Percentiles rank a stretch among this genome's conserved stretches.
Conservation (phyloP, 1,284 basidiomycete species). For the Puccinia hordei region DNA sequence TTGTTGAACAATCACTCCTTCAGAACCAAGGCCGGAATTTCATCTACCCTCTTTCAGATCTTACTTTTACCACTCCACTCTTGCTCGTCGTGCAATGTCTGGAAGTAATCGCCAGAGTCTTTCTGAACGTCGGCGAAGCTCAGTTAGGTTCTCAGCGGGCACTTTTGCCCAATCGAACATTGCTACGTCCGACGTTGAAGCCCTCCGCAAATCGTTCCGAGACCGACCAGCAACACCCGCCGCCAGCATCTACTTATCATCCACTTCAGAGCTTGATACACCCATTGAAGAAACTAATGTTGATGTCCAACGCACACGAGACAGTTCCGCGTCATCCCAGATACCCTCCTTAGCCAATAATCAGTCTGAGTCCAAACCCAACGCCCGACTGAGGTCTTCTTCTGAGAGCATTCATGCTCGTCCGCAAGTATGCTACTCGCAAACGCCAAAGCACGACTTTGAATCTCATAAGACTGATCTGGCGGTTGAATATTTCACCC, state of each 20-base stretch:
- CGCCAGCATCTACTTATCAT: conserved; percentile 39
- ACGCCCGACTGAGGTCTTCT: neutral
- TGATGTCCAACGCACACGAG: neutral
- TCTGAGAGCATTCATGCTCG: conserved; percentile 3
- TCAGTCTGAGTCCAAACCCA: neutral
- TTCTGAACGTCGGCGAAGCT: conserved; percentile 28
- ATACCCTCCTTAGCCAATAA: neutral
- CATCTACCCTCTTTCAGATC: neutral
- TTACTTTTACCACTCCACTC: neutral
- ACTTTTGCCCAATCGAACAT: conserved; percentile 12
- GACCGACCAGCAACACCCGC: conserved; percentile 44
- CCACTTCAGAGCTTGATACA: conserved; percentile 23
- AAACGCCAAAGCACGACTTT: conserved; percentile 25
- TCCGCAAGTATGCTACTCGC: neutral
- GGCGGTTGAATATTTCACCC: conserved; percentile 6
- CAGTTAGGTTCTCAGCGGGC: conserved; percentile 39
- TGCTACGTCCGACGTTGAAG: conserved; percentile 1
- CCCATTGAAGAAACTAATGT: conserved; percentile 3
- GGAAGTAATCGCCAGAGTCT: conserved; percentile 10
- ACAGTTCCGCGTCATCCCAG: neutral
- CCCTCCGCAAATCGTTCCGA: conserved; percentile 19
- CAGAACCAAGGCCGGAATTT: neutral
- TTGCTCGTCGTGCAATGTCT: conserved; percentile 24
- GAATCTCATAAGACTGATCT: neutral
- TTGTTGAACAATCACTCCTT: conserved; percentile 1